Evolutionary conservation across 441 rosid species (phyloP).

Genomic region (Populus tomentosa): DNA sequence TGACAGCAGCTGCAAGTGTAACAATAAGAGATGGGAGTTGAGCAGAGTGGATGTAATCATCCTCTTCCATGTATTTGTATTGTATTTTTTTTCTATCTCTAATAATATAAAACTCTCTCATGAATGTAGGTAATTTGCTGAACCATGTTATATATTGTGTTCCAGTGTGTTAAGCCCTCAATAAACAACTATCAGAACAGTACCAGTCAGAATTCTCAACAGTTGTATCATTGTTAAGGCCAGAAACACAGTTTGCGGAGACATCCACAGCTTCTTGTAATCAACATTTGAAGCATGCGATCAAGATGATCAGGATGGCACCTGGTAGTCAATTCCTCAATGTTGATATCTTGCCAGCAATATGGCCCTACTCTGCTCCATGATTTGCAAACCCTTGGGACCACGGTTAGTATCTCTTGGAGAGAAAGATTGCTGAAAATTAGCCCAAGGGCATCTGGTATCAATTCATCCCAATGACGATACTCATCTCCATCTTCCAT

Average conservation of each 20-base stretch:
- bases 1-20: too few relatives aligned
- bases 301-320: conserved; percentile 42
- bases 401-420: conserved; percentile 58
- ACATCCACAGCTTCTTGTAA: conserved; percentile 66
- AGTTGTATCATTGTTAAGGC: too few relatives aligned
- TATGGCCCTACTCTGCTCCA: conserved; percentile 81
- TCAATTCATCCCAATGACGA: conserved; percentile 68
- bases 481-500: conserved; percentile 62
- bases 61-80: too few relatives aligned
- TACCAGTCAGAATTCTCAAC: too few relatives aligned
- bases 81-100: too few relatives aligned
- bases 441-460: conserved; percentile 80
- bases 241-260: conserved; percentile 53
- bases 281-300: conserved; percentile 68
- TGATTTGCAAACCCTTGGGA: conserved; percentile 83
- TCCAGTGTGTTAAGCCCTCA: too few relatives aligned
- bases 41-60: too few relatives aligned
- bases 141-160: too few relatives aligned
- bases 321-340: conserved; percentile 64
- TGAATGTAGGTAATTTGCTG: too few relatives aligned
- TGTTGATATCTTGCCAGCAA: conserved; percentile 89
- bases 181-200: too few relatives aligned
- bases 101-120: too few relatives aligned
- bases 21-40: too few relatives aligned
- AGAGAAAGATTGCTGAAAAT: conserved; percentile 66